Evolutionary conservation across 2,329 filamentous ascomycete genomes (phyloP), one percentile per base, ranked within the genome.

Genomic region (Aspergillus intermedius): DNA sequence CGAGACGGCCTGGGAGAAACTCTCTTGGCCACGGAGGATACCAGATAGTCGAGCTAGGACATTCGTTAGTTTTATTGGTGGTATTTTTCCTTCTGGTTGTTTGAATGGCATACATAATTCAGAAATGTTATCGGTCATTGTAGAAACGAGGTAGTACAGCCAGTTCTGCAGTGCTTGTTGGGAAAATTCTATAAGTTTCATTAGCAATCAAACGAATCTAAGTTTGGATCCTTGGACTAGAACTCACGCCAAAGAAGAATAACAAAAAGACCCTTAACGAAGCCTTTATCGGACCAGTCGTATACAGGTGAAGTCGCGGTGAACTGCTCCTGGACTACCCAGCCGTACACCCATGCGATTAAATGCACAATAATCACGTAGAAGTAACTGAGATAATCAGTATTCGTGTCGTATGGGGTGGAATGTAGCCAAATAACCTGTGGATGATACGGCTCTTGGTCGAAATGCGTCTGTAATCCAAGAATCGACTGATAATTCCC

Each of bases 81-180:
- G 5, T 22, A 22, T 1, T 4, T 22, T 22, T 5, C 4, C 3
- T 22, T 5, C 3, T 4, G 3, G 21, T 22, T 5, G 10, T n/a
- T n/a, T 3, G 1, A 7, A 1, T 12, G 5, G 32, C 58, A 40
- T 54, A 59, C 59, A 59, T 2, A 66, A 53, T 52, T 81, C 77
- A 0, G 76, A 77, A 49, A 80, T 78, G 44, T 79, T 78, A 46
- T 80, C 74, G 0, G 77, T 79, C 65, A 74, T 79, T 4, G 73
- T 78, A 0, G 77, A 74, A 1, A 81, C 63, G 15, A 81, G 63
- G 54, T 79, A 80, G 52, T 80, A 80, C 1, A 80, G 65, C 75
- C 75, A 80, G 47, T 79, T 80, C 57, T 80, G 77, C 17, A 79
- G 58, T 0, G 74, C 66, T 55, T 81, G 77, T 2, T 75, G 67